phyloP scores from a whole-genome alignment of 2,329 filamentous ascomycete genomes.

The Arthrobotrys iridis region DNA sequence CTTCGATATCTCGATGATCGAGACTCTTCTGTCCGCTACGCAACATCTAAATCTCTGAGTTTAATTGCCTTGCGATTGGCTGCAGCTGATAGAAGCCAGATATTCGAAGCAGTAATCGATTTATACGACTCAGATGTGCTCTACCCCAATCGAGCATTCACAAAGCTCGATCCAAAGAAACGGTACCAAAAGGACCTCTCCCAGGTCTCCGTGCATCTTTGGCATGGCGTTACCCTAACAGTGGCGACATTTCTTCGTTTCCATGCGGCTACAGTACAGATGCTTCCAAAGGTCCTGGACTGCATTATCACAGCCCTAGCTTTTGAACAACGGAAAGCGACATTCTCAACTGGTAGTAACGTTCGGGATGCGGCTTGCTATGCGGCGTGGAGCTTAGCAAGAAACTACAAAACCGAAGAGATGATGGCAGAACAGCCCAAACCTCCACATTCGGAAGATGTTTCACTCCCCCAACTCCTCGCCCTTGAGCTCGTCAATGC shows the following conservation, averaged over 20 bases:
- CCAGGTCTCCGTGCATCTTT: constrained; percentile 62
- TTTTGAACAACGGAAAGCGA: constrained; percentile 84
- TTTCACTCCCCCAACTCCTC: constrained; percentile 71
- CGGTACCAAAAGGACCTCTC: constrained; percentile 45
- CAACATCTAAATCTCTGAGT: constrained; percentile 91
- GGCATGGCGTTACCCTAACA: constrained; percentile 92
- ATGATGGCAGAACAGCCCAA: constrained; percentile 65
- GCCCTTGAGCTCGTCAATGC: constrained; percentile 83
- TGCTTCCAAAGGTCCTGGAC: constrained; percentile 56
- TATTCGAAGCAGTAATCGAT: constrained; percentile 85
- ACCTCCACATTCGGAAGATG: constrained; percentile 54
- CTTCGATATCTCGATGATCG: constrained; percentile 82
- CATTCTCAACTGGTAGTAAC: constrained; percentile 86
- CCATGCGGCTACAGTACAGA: constrained; percentile 56
- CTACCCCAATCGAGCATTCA: constrained; percentile 59
- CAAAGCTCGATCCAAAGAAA: constrained; percentile 43
- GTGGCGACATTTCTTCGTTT: constrained; percentile 63
- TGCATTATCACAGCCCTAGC: constrained; percentile 74
- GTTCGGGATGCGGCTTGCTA: constrained; percentile 96
- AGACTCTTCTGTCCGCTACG: constrained; percentile 88
- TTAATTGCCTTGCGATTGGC: constrained; percentile 84
- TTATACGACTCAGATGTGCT: constrained; percentile 72
- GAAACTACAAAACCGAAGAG: constrained; percentile 84
- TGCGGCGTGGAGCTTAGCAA: constrained; percentile 89
- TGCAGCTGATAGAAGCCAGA: constrained; percentile 80